These are phyloP conservation scores for Xylaria sp. DNA, from an alignment of 2,329 filamentous ascomycete species.

Conservation along the genomic window DNA sequence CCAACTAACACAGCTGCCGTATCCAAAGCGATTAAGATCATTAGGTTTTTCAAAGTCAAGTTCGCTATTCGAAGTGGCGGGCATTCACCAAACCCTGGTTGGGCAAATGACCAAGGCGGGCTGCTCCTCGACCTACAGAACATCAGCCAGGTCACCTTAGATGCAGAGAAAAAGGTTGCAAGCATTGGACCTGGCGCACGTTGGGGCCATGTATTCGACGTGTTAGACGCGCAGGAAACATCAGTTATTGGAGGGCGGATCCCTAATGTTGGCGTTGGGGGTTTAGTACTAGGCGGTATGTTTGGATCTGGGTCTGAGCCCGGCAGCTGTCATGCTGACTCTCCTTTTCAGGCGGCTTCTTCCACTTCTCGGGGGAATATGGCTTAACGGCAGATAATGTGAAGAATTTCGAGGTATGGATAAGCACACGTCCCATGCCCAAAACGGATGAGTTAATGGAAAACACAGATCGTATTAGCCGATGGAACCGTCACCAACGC, in stretches of 20 bases:
- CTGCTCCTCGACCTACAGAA: neutral
- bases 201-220: neutral
- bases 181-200: slow-evolving; percentile 1
- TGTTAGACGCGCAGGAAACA: neutral
- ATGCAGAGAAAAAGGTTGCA: neutral
- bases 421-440: neutral
- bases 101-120: neutral
- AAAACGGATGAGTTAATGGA: neutral
- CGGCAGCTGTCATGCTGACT: neutral
- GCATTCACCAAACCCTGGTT: slow-evolving; percentile 8
- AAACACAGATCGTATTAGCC: slow-evolving; percentile 4
- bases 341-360: neutral
- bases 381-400: neutral
- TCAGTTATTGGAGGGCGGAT: neutral
- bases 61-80: slow-evolving; percentile 14
- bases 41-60: slow-evolving; percentile 30
- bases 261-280: neutral
- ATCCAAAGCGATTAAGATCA: slow-evolving; percentile 28
- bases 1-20: slow-evolving; percentile 22
- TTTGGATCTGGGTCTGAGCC: neutral
- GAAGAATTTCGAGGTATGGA: neutral
- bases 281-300: neutral
- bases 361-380: slow-evolving; percentile 2
- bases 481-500: neutral
- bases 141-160: neutral